Evolutionary conservation across 345 rosid species (phyloP).

Genomic region (Populus deltoides): DNA sequence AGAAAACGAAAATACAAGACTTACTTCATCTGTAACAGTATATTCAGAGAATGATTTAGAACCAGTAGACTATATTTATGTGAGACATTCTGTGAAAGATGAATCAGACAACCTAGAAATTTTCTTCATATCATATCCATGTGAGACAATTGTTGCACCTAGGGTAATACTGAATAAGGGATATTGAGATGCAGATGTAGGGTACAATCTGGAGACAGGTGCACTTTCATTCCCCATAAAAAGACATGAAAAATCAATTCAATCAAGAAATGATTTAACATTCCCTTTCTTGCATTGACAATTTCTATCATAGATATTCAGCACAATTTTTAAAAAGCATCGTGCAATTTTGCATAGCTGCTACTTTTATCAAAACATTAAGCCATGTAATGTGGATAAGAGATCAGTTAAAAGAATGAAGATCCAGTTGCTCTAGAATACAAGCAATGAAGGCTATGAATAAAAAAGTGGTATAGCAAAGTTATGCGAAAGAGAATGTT

Average conservation of each 20-base stretch:
- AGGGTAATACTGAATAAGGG: neutral
- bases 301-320: neutral
- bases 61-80: neutral
- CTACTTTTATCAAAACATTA: neutral
- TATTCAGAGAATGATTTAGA: neutral
- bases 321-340: neutral
- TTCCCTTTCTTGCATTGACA: neutral
- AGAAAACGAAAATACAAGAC: conserved; percentile 4
- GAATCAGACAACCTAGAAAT: neutral
- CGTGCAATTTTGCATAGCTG: too few species aligned
- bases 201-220: neutral
- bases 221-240: neutral
- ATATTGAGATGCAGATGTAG: neutral
- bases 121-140: neutral
- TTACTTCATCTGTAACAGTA: conserved; percentile 12
- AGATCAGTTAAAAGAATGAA: neutral
- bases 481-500: neutral
- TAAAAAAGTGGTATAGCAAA: neutral
- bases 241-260: neutral
- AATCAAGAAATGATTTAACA: neutral
- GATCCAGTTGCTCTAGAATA: neutral
- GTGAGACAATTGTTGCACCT: neutral
- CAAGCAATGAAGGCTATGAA: neutral
- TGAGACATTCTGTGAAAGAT: neutral
- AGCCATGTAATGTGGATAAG: neutral